A percentile compares a stretch with the other conserved stretches of the same genome.
Conservation (phyloP, 768 basidiomycete genomes). For the Cystobasidium ongulense region DNA sequence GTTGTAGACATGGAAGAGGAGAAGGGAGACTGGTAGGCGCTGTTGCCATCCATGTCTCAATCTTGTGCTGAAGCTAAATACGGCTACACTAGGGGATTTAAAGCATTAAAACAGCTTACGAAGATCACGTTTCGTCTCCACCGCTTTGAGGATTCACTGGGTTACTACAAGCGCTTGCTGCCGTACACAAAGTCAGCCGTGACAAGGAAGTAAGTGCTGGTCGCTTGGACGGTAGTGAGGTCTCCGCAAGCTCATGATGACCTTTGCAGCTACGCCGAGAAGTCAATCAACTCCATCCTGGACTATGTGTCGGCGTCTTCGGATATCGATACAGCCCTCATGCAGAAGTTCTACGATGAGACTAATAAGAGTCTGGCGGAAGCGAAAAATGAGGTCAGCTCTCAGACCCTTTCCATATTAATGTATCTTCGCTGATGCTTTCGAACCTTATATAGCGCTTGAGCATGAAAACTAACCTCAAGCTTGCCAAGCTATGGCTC, state of each 20-base stretch:
- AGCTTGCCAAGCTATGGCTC: slow-evolving; percentile 93
- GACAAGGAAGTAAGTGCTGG: slow-evolving; percentile 57
- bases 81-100: slow-evolving; percentile 72
- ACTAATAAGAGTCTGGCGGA: slow-evolving; percentile 84
- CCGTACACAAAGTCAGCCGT: slow-evolving; percentile 93
- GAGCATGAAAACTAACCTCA: slow-evolving; percentile 90
- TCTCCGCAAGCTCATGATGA: neutral
- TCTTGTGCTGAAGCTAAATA: slow-evolving; percentile 1
- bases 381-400: slow-evolving; percentile 82
- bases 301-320: slow-evolving; percentile 63
- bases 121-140: slow-evolving; percentile 79
- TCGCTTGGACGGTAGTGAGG: neutral
- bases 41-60: neutral
- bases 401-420: neutral
- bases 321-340: slow-evolving; percentile 59
- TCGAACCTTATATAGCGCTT: slow-evolving; percentile 56
- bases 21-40: slow-evolving; percentile 76
- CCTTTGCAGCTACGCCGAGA: slow-evolving; percentile 65
- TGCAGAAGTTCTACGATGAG: slow-evolving; percentile 91
- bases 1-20: slow-evolving; percentile 88
- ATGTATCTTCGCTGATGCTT: neutral
- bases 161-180: slow-evolving; percentile 74
- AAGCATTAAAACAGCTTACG: slow-evolving; percentile 92
- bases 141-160: slow-evolving; percentile 72
- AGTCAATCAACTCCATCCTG: slow-evolving; percentile 94